Evolutionary conservation across 257 asterid genomes (phyloP), one percentile per base, ranked within the genome.

Genomic region (Lithospermum erythrorhizon): DNA sequence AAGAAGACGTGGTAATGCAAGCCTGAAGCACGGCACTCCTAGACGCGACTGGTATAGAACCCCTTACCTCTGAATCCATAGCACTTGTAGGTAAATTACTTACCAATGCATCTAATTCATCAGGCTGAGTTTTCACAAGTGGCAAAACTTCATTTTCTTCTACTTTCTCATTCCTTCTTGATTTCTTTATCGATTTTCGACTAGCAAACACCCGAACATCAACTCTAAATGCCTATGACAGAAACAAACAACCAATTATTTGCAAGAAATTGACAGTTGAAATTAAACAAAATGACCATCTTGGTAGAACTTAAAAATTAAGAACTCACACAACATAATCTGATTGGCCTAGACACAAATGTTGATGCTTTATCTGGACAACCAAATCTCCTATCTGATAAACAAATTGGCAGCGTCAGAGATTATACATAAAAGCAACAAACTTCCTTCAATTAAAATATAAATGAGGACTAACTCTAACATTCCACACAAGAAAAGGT

Each of bases 11-110:
- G 63, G 81, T 47, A 3, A 78, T 70, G 79, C 97, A 90, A 18
- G 97, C 94, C 72, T 68, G 89, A 75, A 90, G 94, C 75, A 90
- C 97, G 70, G 78, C 79, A 68, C 59, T 63, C 67, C 96, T 73
- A 58, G 96, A 82, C 47, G 96, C 83, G 64, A 68, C 25, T 0
- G 29, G 18, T 35, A 65, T 58, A 24, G 71, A 35, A 55, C 45
- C 68, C 74, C 70, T 63, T 65, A 61, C 81, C 62, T 80, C 79
- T 23, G 57, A 51, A 45, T n/a, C 55, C 56, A 45, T 69, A 41
- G 76, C 52, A 73, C 73, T 61, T 72, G 72, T 56, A 70, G 64
- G 55, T 59, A 35, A 76, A 68, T 45, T 72, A 17, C 27, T 62
- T 13, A 68, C 64, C 53, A 20, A 35, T 21, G 58, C 73, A 69